These are phyloP conservation scores for Flaveria brownii DNA, from an alignment of 129 eudicot species.

Conservation along the genomic window DNA sequence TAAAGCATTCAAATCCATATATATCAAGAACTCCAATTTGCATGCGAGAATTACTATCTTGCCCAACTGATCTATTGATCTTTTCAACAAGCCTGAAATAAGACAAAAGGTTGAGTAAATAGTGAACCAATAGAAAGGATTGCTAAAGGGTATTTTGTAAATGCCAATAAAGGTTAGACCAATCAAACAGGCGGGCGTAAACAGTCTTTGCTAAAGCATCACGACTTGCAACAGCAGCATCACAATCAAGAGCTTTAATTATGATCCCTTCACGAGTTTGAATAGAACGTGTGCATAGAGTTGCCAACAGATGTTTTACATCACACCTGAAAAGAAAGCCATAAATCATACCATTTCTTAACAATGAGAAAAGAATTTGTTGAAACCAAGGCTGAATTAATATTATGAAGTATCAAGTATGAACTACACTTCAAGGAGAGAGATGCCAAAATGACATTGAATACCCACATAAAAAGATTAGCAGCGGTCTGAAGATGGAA, in stretches of 20 bases:
- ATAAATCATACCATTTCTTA: slow-evolving; percentile 13
- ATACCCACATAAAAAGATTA: slow-evolving; percentile 71
- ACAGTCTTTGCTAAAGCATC: slow-evolving; percentile 97
- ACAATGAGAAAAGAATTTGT: neutral
- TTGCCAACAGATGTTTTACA: slow-evolving; percentile 63
- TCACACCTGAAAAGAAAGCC: slow-evolving; percentile 63
- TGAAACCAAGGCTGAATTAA: slow-evolving; percentile 3
- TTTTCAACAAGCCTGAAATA: slow-evolving; percentile 94
- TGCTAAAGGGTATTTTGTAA: neutral
- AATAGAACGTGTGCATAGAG: slow-evolving; percentile 86
- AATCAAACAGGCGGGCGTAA: slow-evolving; percentile 90
- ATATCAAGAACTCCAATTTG: slow-evolving; percentile 96
- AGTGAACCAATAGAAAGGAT: slow-evolving; percentile 5
- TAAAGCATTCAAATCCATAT: slow-evolving; percentile 97
- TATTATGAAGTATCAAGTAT: neutral
- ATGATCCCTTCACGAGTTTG: slow-evolving; percentile 91
- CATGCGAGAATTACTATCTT: slow-evolving; percentile 71
- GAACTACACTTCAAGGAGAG: slow-evolving; percentile 20
- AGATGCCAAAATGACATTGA: slow-evolving; percentile 6
- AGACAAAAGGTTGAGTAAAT: slow-evolving; percentile 16
- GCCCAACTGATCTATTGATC: slow-evolving; percentile 93
- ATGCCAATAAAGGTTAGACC: slow-evolving; percentile 50
- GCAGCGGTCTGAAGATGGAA: slow-evolving; percentile 88
- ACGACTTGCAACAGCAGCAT: slow-evolving; percentile 93
- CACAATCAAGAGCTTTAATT: slow-evolving; percentile 79